Base-by-base conservation (phyloP, 768 basidiomycete genomes). In the Xerocomus brunneocitrinus region DNA sequence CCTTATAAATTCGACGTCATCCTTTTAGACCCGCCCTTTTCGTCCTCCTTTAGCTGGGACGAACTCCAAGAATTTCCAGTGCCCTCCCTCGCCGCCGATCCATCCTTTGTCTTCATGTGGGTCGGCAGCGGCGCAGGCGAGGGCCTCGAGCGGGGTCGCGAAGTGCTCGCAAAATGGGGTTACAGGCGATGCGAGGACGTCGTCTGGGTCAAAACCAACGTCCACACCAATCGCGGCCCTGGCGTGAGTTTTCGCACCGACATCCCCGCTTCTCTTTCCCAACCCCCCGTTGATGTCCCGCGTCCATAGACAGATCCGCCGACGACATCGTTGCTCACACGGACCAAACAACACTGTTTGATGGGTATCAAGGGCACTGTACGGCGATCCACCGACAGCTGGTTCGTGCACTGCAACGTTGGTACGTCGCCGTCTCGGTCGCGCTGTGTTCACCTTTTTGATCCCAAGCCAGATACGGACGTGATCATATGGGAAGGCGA, bases 301-400 rank as follows among this genome's bases (percentile, higher is more conserved):
- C 19, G 1, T 19, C 59, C 50, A 35, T 40, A 91, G 87, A 89
- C 88, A 42, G 91, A 92, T 66, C 83, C 87, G 2, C 89, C 91
- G 9, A 94, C 90, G 8, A 87, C 86, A 3, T 87, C 92, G 3
- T 74, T 98, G 27, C 76, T 95, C 30, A 91, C 89, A 22, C 81
- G 94, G 27, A 93, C 92, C 35, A 93, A 98, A 68, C 91, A 98
- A 60, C 95, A 98, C 64, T 98, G 95, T 68, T 72, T 98, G 46
- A 97, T 98, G 79, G 95, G 95, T 36, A 98, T 99, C 58, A 83
- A 92, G 45, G 97, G 97, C 13, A 98, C 97, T 2, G 95, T 99
- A 12, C 83, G 95, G 24, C 80, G 97, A 30, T 91, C 91, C 19
- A 95, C 89, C 1, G 97, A 99, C 67, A 87, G 85, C 55, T 91